These are phyloP conservation scores for Malassezia psittaci DNA, from an alignment of 1,284 basidiomycete genomes.

Conservation along the genomic window DNA sequence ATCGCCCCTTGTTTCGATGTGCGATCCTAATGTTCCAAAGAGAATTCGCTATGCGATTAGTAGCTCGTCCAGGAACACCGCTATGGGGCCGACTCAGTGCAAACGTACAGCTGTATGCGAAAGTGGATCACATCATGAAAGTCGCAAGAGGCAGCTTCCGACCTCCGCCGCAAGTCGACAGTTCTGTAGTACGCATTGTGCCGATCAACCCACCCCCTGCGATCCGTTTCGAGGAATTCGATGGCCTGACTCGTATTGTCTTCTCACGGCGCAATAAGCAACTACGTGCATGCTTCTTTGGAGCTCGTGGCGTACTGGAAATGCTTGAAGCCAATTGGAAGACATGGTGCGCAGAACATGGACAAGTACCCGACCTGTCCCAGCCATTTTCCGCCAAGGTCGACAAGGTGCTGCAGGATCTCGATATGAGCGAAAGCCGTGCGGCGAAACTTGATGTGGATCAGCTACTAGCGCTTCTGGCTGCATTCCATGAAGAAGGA, in stretches of 20 bases:
- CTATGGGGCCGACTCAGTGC: conserved; percentile 89
- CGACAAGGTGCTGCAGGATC: conserved; percentile 63
- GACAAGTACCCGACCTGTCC: conserved; percentile 6
- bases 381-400: conserved; percentile 52
- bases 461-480: conserved; percentile 64
- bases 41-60: conserved; percentile 86
- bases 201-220: conserved; percentile 91
- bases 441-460: conserved; percentile 76
- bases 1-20: conserved; percentile 82
- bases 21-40: conserved; percentile 99
- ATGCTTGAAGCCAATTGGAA: conserved; percentile 89
- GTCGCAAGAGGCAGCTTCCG: conserved; percentile 93
- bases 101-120: conserved; percentile 90
- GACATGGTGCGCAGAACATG: conserved; percentile 78
- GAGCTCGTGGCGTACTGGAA: conserved; percentile 83
- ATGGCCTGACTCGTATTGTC: conserved; percentile 79
- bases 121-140: conserved; percentile 93
- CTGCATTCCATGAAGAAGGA: conserved; percentile 70
- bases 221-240: conserved; percentile 92
- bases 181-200: conserved; percentile 77
- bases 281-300: conserved; percentile 66
- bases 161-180: conserved; percentile 89
- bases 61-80: conserved; percentile 71
- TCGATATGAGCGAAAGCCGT: conserved; percentile 60
- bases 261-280: conserved; percentile 87